Evolutionary conservation across 129 eudicot genomes (phyloP).

Genomic region (Flaveria robusta): DNA sequence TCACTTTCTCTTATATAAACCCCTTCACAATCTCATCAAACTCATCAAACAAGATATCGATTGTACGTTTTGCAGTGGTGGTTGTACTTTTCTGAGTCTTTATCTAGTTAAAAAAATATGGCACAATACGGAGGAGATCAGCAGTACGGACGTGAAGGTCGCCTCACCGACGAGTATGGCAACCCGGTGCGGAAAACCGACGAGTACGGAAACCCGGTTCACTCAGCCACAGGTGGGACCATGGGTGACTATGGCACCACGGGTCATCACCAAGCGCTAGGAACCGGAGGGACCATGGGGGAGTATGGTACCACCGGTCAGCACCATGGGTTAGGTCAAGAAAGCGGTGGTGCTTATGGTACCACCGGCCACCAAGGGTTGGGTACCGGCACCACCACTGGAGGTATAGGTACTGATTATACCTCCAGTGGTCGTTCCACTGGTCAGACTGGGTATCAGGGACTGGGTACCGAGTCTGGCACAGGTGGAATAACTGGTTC

Average conservation of each 20-base stretch:
- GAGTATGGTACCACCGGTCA: slow-evolving; percentile 31
- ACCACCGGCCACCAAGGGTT: slow-evolving; percentile 26
- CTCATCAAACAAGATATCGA: slow-evolving; percentile 10
- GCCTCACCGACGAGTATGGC: slow-evolving; percentile 56
- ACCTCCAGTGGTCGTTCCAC: neutral
- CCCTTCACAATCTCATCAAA: neutral
- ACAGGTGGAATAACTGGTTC: neutral
- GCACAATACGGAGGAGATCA: slow-evolving; percentile 51
- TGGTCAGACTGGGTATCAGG: slow-evolving; percentile 19
- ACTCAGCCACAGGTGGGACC: slow-evolving; percentile 39
- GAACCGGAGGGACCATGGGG: slow-evolving; percentile 29
- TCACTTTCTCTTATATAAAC: slow-evolving; percentile 23
- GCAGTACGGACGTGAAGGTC: slow-evolving; percentile 27
- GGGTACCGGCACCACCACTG: neutral
- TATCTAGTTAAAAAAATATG: slow-evolving; percentile 31
- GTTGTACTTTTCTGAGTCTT: neutral
- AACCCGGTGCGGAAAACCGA: slow-evolving; percentile 58
- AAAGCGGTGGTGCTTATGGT: neutral
- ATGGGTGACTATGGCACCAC: slow-evolving; percentile 44
- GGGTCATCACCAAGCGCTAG: neutral
- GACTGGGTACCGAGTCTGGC: slow-evolving; percentile 11
- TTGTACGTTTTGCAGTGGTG: neutral
- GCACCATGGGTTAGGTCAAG: too few species aligned
- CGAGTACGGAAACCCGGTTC: slow-evolving; percentile 67
- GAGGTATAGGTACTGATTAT: neutral